phyloP scores from a whole-genome alignment of 768 basidiomycete species.

The Macrocybe gigantea region DNA sequence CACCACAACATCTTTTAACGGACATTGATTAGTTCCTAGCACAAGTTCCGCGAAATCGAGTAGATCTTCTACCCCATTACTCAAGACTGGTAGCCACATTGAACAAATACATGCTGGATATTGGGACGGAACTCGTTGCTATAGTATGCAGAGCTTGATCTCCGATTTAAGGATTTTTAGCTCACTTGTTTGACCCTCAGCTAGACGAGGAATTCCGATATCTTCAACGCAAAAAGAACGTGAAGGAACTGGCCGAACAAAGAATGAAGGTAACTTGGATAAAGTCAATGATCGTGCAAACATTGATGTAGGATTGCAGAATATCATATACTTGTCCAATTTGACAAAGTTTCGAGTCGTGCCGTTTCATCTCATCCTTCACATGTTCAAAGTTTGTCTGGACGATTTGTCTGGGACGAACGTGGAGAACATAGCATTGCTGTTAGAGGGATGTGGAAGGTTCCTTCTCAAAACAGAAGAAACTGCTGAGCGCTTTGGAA shows the following conservation, averaged over 20 bases:
- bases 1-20: not conserved
- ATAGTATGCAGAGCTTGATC: constrained; percentile 45
- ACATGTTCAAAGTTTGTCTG: constrained; percentile 94
- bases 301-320: constrained; percentile 41
- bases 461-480: constrained; percentile 86
- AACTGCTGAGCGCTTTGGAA: constrained; percentile 79
- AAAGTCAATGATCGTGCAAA: not conserved
- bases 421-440: constrained; percentile 86
- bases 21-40: constrained; percentile 57
- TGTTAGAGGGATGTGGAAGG: constrained; percentile 91
- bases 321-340: constrained; percentile 81
- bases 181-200: constrained; percentile 31
- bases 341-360: constrained; percentile 95
- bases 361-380: constrained; percentile 85
- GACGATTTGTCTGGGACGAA: constrained; percentile 93
- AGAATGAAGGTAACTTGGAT: constrained; percentile 63
- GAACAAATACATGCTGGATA: constrained; percentile 89
- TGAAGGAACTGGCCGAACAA: constrained; percentile 82
- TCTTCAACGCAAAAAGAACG: constrained; percentile 88
- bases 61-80: constrained; percentile 91
- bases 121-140: constrained; percentile 77
- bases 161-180: not conserved
- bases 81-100: constrained; percentile 85
- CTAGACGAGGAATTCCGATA: constrained; percentile 97
- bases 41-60: constrained; percentile 81